Conservation (phyloP, 495 filamentous ascomycete species). For the Lasiosphaeriaceae sp. region DNA sequence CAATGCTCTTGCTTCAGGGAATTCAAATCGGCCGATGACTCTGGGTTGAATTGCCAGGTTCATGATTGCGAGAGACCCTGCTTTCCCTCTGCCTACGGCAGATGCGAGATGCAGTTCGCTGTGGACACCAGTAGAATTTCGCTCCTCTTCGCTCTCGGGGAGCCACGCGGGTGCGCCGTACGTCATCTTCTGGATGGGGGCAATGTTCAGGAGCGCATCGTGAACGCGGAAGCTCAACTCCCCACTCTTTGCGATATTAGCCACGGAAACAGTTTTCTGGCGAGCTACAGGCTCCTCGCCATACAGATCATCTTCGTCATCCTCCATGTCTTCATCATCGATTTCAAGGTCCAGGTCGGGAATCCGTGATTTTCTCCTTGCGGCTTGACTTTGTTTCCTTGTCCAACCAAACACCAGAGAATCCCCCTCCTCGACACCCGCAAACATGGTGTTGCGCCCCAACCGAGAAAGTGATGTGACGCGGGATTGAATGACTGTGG, state of each 20-base stretch:
- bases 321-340: constrained; percentile 44
- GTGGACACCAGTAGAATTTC: constrained; percentile 38
- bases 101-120: constrained; percentile 68
- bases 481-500: constrained; percentile 54
- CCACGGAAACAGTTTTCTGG: constrained; percentile 23
- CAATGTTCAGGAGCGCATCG: constrained; percentile 72
- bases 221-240: constrained; percentile 72
- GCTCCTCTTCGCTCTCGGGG: constrained; percentile 40
- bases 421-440: constrained; percentile 81
- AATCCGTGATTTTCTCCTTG: constrained; percentile 45
- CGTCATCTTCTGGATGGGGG: constrained; percentile 68
- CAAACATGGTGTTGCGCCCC: constrained; percentile 68
- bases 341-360: constrained; percentile 52
- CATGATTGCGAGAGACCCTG: constrained; percentile 68
- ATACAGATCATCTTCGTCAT: constrained; percentile 56
- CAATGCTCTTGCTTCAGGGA: constrained; percentile 56
- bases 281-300: constrained; percentile 57
- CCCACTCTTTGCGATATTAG: constrained; percentile 40
- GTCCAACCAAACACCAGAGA: constrained; percentile 79
- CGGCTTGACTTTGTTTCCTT: constrained; percentile 48
- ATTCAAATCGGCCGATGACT: constrained; percentile 56
- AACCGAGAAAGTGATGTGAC: constrained; percentile 68
- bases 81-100: constrained; percentile 63
- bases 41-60: constrained; percentile 69
- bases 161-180: constrained; percentile 51